Evolutionary conservation across 345 rosid genomes (phyloP).

Genomic region (Iberis pinnata): DNA sequence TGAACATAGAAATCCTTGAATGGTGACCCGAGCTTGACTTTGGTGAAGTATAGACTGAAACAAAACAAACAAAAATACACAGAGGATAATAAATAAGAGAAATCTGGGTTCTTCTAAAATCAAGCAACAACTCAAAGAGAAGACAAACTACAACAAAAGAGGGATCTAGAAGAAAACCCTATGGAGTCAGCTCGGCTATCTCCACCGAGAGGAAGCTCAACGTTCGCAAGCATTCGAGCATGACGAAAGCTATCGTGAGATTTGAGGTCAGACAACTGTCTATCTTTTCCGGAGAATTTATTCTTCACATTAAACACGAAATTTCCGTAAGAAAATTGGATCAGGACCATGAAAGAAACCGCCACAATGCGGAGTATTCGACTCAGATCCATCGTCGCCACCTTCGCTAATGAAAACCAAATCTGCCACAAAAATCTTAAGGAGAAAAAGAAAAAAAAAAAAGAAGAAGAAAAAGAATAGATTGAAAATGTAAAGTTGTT

Average conservation of each 20-base stretch:
- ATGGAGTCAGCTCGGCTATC: constrained; percentile 59
- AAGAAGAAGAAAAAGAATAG: not conserved
- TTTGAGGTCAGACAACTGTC: constrained; percentile 42
- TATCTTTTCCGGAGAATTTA: constrained; percentile 50
- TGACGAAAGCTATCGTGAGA: constrained; percentile 74
- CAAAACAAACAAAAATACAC: constrained; percentile 20
- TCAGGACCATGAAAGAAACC: constrained; percentile 23
- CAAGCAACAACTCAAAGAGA: constrained; percentile 18
- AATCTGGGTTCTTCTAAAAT: not conserved
- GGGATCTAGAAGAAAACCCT: constrained; percentile 44
- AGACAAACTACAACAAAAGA: not conserved
- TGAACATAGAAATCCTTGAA: constrained; percentile 67
- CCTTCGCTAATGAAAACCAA: not conserved
- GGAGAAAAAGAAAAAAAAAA: too few relatives aligned
- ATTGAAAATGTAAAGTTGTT: not conserved
- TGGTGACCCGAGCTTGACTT: constrained; percentile 76
- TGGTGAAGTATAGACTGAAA: constrained; percentile 69
- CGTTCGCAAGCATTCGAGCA: constrained; percentile 50
- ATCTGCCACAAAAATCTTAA: not conserved
- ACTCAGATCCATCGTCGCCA: constrained; percentile 34
- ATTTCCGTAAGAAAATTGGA: constrained; percentile 34
- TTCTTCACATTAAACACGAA: constrained; percentile 51
- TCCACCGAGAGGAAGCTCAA: constrained; percentile 70
- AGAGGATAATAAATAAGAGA: constrained; percentile 4
- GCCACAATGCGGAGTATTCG: constrained; percentile 14